A percentile compares a stretch with the other conserved stretches of the same genome.
These are phyloP conservation scores for Aurinia saxatilis DNA, from an alignment of 345 rosid species.

Conservation along the genomic window DNA sequence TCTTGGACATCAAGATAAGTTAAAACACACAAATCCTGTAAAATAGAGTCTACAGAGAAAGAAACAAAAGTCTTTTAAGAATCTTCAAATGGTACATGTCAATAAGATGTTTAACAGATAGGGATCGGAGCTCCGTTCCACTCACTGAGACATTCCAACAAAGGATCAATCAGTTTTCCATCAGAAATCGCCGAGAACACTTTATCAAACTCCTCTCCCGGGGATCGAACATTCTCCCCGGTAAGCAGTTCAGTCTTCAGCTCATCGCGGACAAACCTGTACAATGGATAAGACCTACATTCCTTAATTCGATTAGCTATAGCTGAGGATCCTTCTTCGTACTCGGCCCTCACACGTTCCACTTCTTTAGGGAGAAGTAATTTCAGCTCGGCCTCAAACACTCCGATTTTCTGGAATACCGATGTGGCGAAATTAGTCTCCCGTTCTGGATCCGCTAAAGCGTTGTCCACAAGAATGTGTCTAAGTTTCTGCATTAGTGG, in stretches of 20 bases:
- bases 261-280: slow-evolving; percentile 59
- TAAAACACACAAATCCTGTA: background rate
- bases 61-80: background rate
- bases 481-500: slow-evolving; percentile 78
- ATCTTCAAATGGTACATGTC: background rate
- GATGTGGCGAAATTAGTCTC: slow-evolving; percentile 45
- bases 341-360: slow-evolving; percentile 37
- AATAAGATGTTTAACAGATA: slow-evolving; percentile 18
- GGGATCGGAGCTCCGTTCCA: slow-evolving; percentile 70
- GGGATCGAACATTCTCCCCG: slow-evolving; percentile 55
- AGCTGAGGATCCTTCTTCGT: slow-evolving; percentile 43
- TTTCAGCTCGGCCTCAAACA: slow-evolving; percentile 58
- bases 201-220: slow-evolving; percentile 69
- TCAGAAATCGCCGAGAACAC: slow-evolving; percentile 60
- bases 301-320: slow-evolving; percentile 56
- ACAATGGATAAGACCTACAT: slow-evolving; percentile 67
- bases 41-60: no score
- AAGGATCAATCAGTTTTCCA: slow-evolving; percentile 69
- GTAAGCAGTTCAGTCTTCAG: slow-evolving; percentile 43
- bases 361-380: slow-evolving; percentile 52
- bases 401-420: slow-evolving; percentile 57
- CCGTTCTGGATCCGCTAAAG: slow-evolving; percentile 47
- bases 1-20: background rate
- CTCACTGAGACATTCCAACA: slow-evolving; percentile 55
- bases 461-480: slow-evolving; percentile 64